These are phyloP conservation scores for Neoscytalidium dimidiatum DNA, from an alignment of 2,329 filamentous ascomycete genomes.

Conservation along the genomic window DNA sequence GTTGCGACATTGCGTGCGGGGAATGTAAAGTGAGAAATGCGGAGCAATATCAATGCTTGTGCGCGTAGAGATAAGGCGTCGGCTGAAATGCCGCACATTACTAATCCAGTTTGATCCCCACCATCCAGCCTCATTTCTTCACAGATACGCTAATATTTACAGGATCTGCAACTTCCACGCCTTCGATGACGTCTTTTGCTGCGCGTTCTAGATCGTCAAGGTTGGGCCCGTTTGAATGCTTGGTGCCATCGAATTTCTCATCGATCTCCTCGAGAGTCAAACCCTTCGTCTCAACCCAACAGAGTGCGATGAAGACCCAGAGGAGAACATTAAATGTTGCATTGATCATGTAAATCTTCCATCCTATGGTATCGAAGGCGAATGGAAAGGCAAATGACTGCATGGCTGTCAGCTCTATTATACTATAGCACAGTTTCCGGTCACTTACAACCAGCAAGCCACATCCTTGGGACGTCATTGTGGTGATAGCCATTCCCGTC, in stretches of 20 bases:
- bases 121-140: not conserved
- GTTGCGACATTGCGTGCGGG: too few species aligned
- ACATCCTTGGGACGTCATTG: slow-evolving; percentile 26
- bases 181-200: not conserved
- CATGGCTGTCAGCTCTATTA: slow-evolving; percentile 36
- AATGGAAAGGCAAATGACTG: slow-evolving; percentile 32
- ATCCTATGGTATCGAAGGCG: slow-evolving; percentile 45
- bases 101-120: not conserved
- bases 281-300: slow-evolving; percentile 25
- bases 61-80: not conserved
- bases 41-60: too few species aligned
- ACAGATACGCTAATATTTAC: not conserved
- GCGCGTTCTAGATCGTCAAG: not conserved
- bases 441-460: not conserved
- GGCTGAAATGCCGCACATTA: not conserved
- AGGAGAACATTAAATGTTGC: slow-evolving; percentile 47
- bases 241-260: slow-evolving; percentile 25
- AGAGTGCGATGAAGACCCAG: slow-evolving; percentile 40
- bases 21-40: too few species aligned
- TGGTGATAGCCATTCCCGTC: slow-evolving; percentile 30
- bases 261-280: slow-evolving; percentile 25
- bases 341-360: slow-evolving; percentile 53
- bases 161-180: not conserved
- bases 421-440: not conserved
- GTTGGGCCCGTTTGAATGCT: slow-evolving; percentile 23